Conservation (phyloP, 441 rosid genomes). For the Daphne laureola region DNA sequence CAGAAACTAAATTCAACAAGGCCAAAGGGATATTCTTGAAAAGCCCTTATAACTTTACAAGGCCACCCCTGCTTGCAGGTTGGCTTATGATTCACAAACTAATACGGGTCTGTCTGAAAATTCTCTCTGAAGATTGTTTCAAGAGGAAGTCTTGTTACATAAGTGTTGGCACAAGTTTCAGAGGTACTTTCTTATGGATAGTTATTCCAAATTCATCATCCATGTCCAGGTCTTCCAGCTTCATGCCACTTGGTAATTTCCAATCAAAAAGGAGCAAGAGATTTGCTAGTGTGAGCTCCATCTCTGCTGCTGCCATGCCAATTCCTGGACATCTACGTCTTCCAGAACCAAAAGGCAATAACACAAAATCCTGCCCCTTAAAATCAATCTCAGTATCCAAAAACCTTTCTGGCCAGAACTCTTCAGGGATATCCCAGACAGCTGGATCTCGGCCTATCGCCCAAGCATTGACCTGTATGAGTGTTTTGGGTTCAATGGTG, state of each 20-base stretch:
- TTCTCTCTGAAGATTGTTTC: too few relatives aligned
- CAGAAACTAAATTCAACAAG: too few relatives aligned
- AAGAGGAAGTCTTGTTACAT: too few relatives aligned
- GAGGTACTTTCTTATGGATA: too few relatives aligned
- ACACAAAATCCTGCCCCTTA: conserved; percentile 3
- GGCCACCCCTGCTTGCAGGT: too few relatives aligned
- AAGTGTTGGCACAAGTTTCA: too few relatives aligned
- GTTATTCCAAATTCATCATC: too few relatives aligned
- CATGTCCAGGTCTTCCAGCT: background rate
- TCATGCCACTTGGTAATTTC: background rate
- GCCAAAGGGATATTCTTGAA: too few relatives aligned
- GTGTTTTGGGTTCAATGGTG: background rate
- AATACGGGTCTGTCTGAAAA: too few relatives aligned
- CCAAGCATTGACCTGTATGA: too few relatives aligned
- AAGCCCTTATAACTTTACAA: too few relatives aligned
- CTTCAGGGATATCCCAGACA: background rate
- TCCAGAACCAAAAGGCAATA: conserved; percentile 9
- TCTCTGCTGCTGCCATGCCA: background rate
- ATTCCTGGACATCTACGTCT: conserved; percentile 2
- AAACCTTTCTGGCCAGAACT: conserved; percentile 3
- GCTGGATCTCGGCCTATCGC: conserved; percentile 2
- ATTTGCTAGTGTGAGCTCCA: background rate
- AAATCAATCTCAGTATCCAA: conserved; percentile 1
- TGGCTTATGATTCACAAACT: too few relatives aligned
- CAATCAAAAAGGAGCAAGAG: background rate